Evolutionary conservation across 306 rosid genomes (phyloP).

Genomic region (Coriaria nepalensis): DNA sequence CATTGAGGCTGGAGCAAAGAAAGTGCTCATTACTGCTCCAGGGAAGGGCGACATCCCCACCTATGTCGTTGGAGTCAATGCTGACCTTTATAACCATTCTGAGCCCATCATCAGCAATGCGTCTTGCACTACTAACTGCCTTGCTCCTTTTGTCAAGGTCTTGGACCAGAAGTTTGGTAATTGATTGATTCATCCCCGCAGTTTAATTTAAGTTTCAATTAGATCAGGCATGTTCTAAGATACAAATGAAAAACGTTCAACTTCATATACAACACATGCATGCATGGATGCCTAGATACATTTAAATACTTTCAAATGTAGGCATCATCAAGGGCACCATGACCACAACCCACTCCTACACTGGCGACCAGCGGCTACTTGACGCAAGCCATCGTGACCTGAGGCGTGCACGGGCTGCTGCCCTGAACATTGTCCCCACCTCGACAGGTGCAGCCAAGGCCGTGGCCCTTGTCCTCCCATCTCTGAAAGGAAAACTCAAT

Average conservation of each 20-base stretch:
- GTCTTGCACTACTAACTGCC: slow-evolving; percentile 99
- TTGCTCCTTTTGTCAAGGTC: slow-evolving; percentile 97
- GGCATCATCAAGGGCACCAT: slow-evolving; percentile 95
- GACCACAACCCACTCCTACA: slow-evolving; percentile 98
- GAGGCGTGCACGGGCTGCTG: slow-evolving; percentile 91
- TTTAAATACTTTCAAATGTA: slow-evolving; percentile 1
- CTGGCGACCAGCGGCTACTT: slow-evolving; percentile 95
- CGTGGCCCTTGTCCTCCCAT: slow-evolving; percentile 83
- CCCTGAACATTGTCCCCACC: slow-evolving; percentile 90
- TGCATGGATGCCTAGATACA: no score
- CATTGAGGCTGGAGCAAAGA: slow-evolving; percentile 89
- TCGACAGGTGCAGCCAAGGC: slow-evolving; percentile 99
- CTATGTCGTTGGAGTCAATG: slow-evolving; percentile 92
- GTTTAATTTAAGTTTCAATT: no score
- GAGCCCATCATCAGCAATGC: slow-evolving; percentile 95
- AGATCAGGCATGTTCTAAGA: no score
- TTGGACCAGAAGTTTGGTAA: slow-evolving; percentile 88
- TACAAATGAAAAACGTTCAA: no score
- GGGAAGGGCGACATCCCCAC: slow-evolving; percentile 99
- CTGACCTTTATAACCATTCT: slow-evolving; percentile 44
- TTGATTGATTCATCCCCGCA: neutral
- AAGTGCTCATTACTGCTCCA: slow-evolving; percentile 93
- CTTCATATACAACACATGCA: no score
- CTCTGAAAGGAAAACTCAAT: slow-evolving; percentile 83
- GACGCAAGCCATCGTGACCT: slow-evolving; percentile 99